Percentiles rank a stretch among this genome's conserved stretches.
Evolutionary conservation across 2,329 filamentous ascomycete genomes (phyloP).

Genomic region (Beauveria pseudobassiana): DNA sequence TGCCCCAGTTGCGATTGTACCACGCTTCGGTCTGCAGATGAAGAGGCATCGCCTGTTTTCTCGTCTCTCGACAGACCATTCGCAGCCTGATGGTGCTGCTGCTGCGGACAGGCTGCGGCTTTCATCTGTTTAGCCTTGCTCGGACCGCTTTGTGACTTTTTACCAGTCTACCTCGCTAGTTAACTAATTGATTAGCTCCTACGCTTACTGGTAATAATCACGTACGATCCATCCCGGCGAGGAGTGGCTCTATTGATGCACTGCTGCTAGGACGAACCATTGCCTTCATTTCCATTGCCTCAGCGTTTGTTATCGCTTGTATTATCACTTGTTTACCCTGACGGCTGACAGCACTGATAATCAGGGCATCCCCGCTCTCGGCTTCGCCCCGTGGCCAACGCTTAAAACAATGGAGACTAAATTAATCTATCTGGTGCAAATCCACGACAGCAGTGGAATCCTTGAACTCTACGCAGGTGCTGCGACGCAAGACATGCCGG

Average conservation of each 20-base stretch:
- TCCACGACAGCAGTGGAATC: neutral
- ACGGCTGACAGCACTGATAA: neutral
- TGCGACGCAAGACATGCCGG: neutral
- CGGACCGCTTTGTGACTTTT: neutral
- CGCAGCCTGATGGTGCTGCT: too few species aligned
- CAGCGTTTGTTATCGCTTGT: neutral
- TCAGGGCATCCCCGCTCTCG: neutral
- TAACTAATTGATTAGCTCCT: neutral
- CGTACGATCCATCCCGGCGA: slow-evolving; percentile 7
- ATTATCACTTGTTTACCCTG: neutral
- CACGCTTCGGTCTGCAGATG: neutral
- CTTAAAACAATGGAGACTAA: neutral
- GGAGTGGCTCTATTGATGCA: neutral
- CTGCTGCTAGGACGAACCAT: neutral
- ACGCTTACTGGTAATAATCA: neutral
- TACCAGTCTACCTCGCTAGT: neutral
- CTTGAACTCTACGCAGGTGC: neutral
- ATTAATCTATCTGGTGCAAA: neutral
- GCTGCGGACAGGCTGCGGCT: neutral
- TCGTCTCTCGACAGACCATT: neutral
- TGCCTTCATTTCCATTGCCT: neutral
- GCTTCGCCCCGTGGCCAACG: neutral
- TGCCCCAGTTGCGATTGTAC: too few species aligned
- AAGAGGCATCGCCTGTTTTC: neutral
- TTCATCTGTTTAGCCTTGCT: neutral